These are phyloP conservation scores for Coemansia biformis DNA, from an alignment of 192 early-diverging fungal genomes.

Conservation along the genomic window DNA sequence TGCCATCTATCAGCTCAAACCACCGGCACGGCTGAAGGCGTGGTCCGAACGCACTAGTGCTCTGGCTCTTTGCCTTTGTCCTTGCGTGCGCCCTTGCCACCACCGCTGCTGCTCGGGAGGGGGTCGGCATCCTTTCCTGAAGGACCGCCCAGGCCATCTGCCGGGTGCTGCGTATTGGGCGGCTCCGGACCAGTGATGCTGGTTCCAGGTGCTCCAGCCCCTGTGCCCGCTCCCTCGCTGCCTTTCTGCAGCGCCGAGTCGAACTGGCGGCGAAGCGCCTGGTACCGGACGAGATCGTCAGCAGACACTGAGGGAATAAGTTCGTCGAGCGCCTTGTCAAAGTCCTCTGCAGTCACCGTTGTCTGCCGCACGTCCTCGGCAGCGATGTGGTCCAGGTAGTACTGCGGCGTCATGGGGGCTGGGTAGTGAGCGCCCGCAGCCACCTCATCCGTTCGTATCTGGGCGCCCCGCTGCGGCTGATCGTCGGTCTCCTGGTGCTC, in stretches of 20 bases:
- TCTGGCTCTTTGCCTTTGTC: slow-evolving; percentile 40
- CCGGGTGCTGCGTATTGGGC: no score
- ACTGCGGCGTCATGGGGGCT: slow-evolving; percentile 73
- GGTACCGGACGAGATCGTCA: slow-evolving; percentile 83
- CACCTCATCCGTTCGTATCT: neutral
- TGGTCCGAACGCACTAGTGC: no score
- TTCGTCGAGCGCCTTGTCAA: slow-evolving; percentile 74
- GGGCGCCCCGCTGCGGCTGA: slow-evolving; percentile 10
- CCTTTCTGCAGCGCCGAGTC: slow-evolving; percentile 52
- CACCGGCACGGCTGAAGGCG: no score
- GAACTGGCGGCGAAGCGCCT: slow-evolving; percentile 75
- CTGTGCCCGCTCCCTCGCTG: no score
- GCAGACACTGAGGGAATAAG: slow-evolving; percentile 84
- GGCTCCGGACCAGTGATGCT: no score
- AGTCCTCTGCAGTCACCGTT: slow-evolving; percentile 76
- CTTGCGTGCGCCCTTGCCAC: slow-evolving; percentile 6
- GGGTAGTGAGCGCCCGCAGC: slow-evolving; percentile 31
- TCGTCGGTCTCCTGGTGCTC: neutral
- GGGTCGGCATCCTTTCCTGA: no score
- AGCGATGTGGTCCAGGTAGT: slow-evolving; percentile 84
- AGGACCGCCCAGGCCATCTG: no score
- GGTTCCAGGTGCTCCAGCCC: no score
- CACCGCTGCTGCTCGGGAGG: no score
- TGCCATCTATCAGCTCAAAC: no score
- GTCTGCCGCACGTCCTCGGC: slow-evolving; percentile 67